Evolutionary conservation across 179 eudicot genomes (phyloP), one percentile per base, ranked within the genome.

Genomic region (Actinidia chinensis): DNA sequence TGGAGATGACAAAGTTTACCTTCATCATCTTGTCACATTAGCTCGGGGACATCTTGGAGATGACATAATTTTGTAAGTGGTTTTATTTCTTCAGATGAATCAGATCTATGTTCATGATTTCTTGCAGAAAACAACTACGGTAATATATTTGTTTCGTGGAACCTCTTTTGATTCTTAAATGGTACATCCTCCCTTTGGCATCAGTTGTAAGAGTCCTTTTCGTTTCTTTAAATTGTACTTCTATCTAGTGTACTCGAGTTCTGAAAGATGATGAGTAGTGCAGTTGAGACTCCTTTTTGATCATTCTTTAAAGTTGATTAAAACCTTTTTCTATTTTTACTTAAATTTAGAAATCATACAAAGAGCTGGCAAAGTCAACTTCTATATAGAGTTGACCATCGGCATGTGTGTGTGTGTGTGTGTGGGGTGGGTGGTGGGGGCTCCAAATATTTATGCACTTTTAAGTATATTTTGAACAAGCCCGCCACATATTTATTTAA

Each of bases 1-100:
- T 68, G 98, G 95, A 82, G 91, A 90, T 84, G 98, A 95, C 79
- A 86, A 93, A 86, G 90, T 85, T 71, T 95, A 95, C 83, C 83
- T 95, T 82, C 92, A 80, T 82, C 89, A 90, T 88, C 85, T 93
- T 70, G 93, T 91, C 73, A 80, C 78, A 47, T 79, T 92, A 81
- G 95, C 94, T 61, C 82, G 92, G 79, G 79, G 73, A 71, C 93
- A 95, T 84, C 91, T 95, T 68, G 97, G 97, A 80, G 86, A 93
- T 71, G 93, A 84, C 43, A 79, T 82, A 56, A 87, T 88, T 65
- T 82, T 95, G 99, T 95, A 89, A 88, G 95, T 67, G 33, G 23
- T 8, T 51, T 51, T 14, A 66, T 76, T 60, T 69, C 73, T 73
- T 46, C n/a, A 33, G 25, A 73, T 47, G 40, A 36, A 36, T 36